Conservation (phyloP, 202 grass and related monocot genomes). For the Elaeis oleifera region DNA sequence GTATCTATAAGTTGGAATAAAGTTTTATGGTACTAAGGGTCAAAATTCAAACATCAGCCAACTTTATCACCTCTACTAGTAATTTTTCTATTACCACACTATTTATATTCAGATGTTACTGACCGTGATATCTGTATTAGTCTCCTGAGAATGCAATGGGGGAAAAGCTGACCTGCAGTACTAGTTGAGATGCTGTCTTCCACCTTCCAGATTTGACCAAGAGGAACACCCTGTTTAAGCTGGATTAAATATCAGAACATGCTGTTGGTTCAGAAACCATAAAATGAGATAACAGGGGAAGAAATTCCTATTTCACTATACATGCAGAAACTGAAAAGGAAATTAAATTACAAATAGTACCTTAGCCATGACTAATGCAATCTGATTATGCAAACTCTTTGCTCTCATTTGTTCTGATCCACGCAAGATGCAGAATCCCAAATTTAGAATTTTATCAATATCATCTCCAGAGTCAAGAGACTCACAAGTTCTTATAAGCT, state of each 20-base stretch:
- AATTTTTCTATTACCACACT: too few relatives aligned
- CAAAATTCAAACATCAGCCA: too few relatives aligned
- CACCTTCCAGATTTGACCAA: constrained; percentile 53
- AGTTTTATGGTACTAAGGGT: too few relatives aligned
- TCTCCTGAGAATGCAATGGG: too few relatives aligned
- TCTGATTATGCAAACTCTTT: constrained; percentile 45
- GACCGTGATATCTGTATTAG: too few relatives aligned
- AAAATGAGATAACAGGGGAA: constrained; percentile 16
- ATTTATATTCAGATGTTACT: too few relatives aligned
- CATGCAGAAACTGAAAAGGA: too few relatives aligned
- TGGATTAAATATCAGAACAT: constrained; percentile 44
- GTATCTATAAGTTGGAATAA: too few relatives aligned
- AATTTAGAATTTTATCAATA: constrained; percentile 51
- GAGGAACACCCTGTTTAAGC: constrained; percentile 39
- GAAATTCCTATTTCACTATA: too few relatives aligned
- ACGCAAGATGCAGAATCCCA: constrained; percentile 59
- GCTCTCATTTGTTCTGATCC: constrained; percentile 43
- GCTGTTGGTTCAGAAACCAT: constrained; percentile 25
- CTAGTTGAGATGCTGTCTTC: constrained; percentile 20
- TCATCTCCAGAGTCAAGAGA: constrained; percentile 49
- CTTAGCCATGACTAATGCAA: constrained; percentile 50
- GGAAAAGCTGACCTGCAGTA: constrained; percentile 28
- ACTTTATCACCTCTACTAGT: too few relatives aligned
- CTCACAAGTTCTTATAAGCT: constrained; percentile 46
- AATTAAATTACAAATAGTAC: constrained; percentile 26